phyloP scores from a whole-genome alignment of 495 filamentous ascomycete species.

The Tuber borchii region DNA sequence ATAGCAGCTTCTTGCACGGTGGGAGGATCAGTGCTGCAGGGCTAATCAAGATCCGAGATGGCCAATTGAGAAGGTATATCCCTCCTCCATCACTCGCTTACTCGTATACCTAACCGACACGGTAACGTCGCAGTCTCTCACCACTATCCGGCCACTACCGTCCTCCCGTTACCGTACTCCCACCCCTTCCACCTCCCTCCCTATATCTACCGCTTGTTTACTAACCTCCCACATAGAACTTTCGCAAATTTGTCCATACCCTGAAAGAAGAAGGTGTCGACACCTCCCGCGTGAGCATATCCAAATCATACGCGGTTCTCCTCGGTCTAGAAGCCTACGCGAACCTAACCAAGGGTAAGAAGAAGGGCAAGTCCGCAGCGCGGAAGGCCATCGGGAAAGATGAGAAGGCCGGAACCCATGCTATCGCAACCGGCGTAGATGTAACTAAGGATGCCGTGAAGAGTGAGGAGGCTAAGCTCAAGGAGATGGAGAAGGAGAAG shows the following conservation, averaged over 20 bases:
- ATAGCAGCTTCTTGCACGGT: constrained; percentile 80
- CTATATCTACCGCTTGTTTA: too few relatives aligned
- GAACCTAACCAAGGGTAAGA: constrained; percentile 50
- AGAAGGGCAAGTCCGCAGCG: constrained; percentile 51
- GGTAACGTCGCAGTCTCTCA: constrained; percentile 42
- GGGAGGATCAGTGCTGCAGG: constrained; percentile 74
- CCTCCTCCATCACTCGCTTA: constrained; percentile 21
- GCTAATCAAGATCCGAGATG: constrained; percentile 74
- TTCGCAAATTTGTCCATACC: constrained; percentile 67
- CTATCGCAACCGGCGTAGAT: constrained; percentile 2
- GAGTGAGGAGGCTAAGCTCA: constrained; percentile 34
- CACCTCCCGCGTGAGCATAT: constrained; percentile 68
- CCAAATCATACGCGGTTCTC: constrained; percentile 71
- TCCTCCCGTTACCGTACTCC: constrained; percentile 53
- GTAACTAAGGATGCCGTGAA: constrained; percentile 18
- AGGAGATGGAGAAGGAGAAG: constrained; percentile 16
- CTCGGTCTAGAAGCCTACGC: constrained; percentile 76
- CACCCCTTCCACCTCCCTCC: not conserved
- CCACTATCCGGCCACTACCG: constrained; percentile 77
- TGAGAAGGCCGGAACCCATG: constrained; percentile 22
- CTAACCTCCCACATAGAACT: constrained; percentile 50
- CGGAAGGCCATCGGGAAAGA: constrained; percentile 39
- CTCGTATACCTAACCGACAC: not conserved
- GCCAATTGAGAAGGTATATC: constrained; percentile 57
- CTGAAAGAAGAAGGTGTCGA: constrained; percentile 70